Conservation (phyloP, 2,329 filamentous ascomycete genomes). For the Leptodontidium sp. region DNA sequence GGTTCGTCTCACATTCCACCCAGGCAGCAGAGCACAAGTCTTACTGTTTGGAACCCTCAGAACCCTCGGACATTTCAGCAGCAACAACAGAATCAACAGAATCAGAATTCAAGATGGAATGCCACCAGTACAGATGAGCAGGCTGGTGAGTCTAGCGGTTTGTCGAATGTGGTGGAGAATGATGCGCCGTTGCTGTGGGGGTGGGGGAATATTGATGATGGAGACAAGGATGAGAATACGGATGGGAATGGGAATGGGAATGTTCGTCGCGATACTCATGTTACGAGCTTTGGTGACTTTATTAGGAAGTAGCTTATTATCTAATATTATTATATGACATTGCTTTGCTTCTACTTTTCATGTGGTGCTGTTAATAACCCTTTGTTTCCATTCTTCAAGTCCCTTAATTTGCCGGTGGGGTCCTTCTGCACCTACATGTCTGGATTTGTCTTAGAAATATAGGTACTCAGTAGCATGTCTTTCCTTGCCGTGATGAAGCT, state of each 20-base stretch:
- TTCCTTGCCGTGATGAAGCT: too few species aligned
- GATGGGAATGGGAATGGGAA: not conserved
- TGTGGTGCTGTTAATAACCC: too few species aligned
- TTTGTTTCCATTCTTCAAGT: too few species aligned
- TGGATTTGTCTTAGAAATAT: too few species aligned
- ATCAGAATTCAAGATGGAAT: not conserved
- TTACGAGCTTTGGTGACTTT: conserved; percentile 15
- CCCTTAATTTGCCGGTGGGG: too few species aligned
- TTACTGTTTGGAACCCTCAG: not conserved
- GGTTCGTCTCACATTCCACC: not conserved
- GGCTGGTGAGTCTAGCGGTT: not conserved
- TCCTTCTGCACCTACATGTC: too few species aligned
- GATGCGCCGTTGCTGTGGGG: not conserved
- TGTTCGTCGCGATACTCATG: not conserved
- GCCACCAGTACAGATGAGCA: conserved; percentile 6
- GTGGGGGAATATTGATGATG: not conserved
- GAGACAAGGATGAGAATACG: too few species aligned
- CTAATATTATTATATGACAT: too few species aligned
- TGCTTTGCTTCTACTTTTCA: not conserved
- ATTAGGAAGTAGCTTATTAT: not conserved
- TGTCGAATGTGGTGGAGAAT: not conserved
- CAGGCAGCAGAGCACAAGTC: not conserved
- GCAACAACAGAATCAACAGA: too few species aligned
- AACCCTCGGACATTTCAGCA: not conserved
- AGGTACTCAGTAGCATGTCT: too few species aligned